Evolutionary conservation across 345 rosid species (phyloP).

Genomic region (Populus simonii): DNA sequence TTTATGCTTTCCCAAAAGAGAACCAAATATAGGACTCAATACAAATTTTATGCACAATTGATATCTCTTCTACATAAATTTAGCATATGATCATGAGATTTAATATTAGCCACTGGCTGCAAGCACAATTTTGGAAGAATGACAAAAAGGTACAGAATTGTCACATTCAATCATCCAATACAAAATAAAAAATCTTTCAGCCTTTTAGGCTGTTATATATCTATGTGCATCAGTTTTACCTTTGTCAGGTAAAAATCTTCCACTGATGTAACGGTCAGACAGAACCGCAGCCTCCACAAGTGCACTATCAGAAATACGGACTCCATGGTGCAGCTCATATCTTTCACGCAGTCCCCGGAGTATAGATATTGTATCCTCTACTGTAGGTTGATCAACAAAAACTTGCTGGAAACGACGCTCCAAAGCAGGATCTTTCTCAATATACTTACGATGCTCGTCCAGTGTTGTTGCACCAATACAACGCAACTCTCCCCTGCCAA

Average conservation of each 20-base stretch:
- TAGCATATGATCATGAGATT: neutral
- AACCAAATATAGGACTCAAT: neutral
- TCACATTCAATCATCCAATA: neutral
- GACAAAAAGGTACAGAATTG: neutral
- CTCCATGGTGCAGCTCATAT: constrained; percentile 98
- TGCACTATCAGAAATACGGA: constrained; percentile 94
- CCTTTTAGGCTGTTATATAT: neutral
- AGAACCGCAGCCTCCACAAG: constrained; percentile 96
- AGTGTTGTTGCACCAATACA: constrained; percentile 98
- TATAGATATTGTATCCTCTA: constrained; percentile 86
- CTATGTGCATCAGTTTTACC: constrained; percentile 38
- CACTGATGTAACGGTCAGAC: constrained; percentile 97
- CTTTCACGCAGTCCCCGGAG: constrained; percentile 96
- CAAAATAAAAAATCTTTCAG: neutral
- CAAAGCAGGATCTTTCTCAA: constrained; percentile 97
- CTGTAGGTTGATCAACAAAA: constrained; percentile 93
- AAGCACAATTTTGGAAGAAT: neutral
- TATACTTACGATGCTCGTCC: constrained; percentile 93
- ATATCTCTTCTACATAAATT: neutral
- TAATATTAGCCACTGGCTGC: neutral
- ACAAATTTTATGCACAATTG: neutral
- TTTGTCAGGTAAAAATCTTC: constrained; percentile 96
- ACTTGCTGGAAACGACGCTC: constrained; percentile 99
- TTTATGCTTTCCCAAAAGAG: neutral
- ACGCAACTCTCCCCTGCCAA: constrained; percentile 93